A percentile compares a stretch with the other conserved stretches of the same genome.
Conservation (phyloP, 352 stramenopile genomes). For the Phytophthora syringae region DNA sequence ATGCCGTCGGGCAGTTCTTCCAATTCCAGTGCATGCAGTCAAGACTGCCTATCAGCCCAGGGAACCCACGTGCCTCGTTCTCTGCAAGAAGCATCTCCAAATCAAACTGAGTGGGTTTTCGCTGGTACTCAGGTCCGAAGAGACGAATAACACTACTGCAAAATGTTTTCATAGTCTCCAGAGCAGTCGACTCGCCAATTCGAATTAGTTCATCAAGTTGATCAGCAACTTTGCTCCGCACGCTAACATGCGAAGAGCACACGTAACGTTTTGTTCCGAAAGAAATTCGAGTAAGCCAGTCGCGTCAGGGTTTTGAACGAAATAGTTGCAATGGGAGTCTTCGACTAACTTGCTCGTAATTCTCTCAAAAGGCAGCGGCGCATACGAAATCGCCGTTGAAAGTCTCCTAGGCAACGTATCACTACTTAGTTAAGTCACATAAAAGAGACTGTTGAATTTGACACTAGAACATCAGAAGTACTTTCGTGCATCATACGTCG, state of each 20-base stretch:
- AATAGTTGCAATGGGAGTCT: constrained; percentile 5
- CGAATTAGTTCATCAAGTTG: constrained; percentile 1
- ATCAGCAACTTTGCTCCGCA: constrained; percentile 1
- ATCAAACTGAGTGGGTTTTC: not conserved
- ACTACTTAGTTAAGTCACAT: not conserved
- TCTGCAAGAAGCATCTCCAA: not conserved
- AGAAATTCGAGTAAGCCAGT: constrained; percentile 2
- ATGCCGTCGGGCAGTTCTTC: constrained; percentile 4
- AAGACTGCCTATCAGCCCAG: not conserved
- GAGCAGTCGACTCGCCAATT: not conserved
- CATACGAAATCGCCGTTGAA: not conserved
- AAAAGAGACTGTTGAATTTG: no score
- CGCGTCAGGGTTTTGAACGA: not conserved
- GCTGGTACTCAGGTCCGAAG: not conserved
- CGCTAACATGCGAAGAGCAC: not conserved
- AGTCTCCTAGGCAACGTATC: not conserved
- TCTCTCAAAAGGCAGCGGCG: not conserved
- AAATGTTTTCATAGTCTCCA: not conserved
- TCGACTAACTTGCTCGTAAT: not conserved
- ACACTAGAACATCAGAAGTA: not conserved
- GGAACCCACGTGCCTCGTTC: not conserved
- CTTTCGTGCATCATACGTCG: not conserved
- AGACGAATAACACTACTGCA: not conserved
- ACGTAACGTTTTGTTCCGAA: constrained; percentile 2
- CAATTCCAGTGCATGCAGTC: constrained; percentile 7